Percentiles rank a stretch among this genome's conserved stretches.
phyloP scores from a whole-genome alignment of 2,329 filamentous ascomycete genomes.

The Colletotrichum trifolii region DNA sequence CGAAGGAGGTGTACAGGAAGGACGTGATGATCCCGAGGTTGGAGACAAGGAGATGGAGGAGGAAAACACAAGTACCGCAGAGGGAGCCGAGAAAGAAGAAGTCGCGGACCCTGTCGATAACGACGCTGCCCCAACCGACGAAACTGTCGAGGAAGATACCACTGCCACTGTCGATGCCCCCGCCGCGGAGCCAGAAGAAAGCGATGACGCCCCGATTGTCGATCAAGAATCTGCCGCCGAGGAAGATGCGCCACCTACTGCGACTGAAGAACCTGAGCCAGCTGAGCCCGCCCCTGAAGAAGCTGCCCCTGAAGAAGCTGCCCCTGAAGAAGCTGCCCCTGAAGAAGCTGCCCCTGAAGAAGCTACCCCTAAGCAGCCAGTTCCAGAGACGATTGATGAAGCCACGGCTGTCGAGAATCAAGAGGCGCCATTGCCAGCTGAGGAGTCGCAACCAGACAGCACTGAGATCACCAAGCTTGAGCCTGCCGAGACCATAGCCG shows the following conservation, averaged over 20 bases:
- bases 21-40: conserved; percentile 19
- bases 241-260: neutral
- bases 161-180: conserved; percentile 14
- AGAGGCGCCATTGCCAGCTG: too few species aligned
- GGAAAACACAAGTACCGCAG: conserved; percentile 35
- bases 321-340: conserved; percentile 27
- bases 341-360: conserved; percentile 10
- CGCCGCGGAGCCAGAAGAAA: neutral
- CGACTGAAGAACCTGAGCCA: conserved; percentile 24
- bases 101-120: conserved; percentile 6
- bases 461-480: neutral
- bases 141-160: conserved; percentile 15
- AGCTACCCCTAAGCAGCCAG: neutral
- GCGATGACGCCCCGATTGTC: neutral
- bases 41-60: conserved; percentile 12
- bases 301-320: conserved; percentile 9
- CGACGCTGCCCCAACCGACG: neutral
- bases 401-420: too few species aligned
- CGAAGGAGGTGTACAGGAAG: conserved; percentile 37
- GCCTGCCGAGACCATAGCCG: conserved; percentile 9
- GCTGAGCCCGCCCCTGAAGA: conserved; percentile 31
- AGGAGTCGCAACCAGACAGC: too few species aligned
- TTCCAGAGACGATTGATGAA: neutral
- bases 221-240: conserved; percentile 2
- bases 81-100: conserved; percentile 25